Evolutionary conservation across 352 stramenopile species (phyloP), one percentile per base, ranked within the genome.

Genomic region (Globisporangium nodosum): DNA sequence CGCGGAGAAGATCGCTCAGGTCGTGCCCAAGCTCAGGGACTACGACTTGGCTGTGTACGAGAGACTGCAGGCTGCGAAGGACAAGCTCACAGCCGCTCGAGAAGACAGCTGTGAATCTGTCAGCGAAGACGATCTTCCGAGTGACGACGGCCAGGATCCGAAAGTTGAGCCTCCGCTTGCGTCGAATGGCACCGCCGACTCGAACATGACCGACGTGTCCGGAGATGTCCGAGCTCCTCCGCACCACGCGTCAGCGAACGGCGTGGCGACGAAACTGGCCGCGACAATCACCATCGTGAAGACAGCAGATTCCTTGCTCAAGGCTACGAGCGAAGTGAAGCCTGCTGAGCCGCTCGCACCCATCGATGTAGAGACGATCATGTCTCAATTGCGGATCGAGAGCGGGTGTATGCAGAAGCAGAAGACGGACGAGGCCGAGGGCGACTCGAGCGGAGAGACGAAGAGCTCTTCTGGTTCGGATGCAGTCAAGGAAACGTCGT

Each of bases 341-440:
- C 4, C 33, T 45, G 49, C 31, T n/a, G 31, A 55, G 4, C 16
- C 46, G 33, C 46, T 65, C 3, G 24, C 55, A 13, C 52, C 47
- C 15, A 52, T 85, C 11, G 61, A 81, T 43, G 60, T 77, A 3
- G 69, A 72, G 11, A 54, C 65, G 11, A 89, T 94, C 16, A 73
- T 94, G 65, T 76, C 81, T 0, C 84, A 77, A 24, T 66, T 94
- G 27, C 71, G 80, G 30, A 70, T 85, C 31, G 84, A 94, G 64
- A 88, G 80, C 51, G 81, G 81, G 6, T 91, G 81, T 60, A 73
- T 79, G 62, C 73, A 81, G 39, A 84, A 81, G 42, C 65, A 63
- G 6, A 52, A 52, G n/a, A 69, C 50, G 35, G 49, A 64, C 15
- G 67, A 70, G 1, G 42, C 76, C 13, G 54, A 61, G 31, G 47